phyloP scores from a whole-genome alignment of 345 rosid species.

The Murraya paniculata region DNA sequence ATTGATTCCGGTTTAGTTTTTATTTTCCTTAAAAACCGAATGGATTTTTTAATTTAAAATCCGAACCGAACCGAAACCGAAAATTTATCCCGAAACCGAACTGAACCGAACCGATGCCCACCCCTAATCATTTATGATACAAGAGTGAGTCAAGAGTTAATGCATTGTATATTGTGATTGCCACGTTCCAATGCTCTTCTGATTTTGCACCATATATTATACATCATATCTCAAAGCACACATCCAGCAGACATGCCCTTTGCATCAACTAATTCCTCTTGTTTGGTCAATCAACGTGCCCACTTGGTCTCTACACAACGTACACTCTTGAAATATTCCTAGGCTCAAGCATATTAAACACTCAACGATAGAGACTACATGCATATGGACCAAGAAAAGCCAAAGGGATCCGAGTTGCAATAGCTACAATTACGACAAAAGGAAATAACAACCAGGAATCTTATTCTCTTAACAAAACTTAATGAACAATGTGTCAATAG shows the following conservation, averaged over 20 bases:
- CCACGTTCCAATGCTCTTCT: no score
- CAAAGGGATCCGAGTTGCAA: background rate
- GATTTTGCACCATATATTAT: no score
- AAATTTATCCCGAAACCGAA: no score
- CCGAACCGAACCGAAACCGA: no score
- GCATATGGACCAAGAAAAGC: background rate
- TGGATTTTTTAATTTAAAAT: no score
- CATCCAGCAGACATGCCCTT: background rate
- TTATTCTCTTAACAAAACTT: slow-evolving; percentile 4
- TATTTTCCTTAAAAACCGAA: no score
- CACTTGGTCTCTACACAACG: slow-evolving; percentile 38
- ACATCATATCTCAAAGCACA: background rate
- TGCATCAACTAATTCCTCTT: slow-evolving; percentile 9
- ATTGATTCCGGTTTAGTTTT: no score
- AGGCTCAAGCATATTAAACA: slow-evolving; percentile 43
- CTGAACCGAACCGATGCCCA: no score
- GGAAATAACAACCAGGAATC: background rate
- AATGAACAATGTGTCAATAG: slow-evolving; percentile 40
- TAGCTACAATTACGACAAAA: background rate
- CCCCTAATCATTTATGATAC: background rate
- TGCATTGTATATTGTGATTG: no score
- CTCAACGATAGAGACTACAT: slow-evolving; percentile 22
- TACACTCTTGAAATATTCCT: slow-evolving; percentile 41
- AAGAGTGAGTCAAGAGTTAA: background rate
- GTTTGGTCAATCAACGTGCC: slow-evolving; percentile 42